Conservation (phyloP, 192 early-diverging fungal genomes). For the Thamnidium elegans region DNA sequence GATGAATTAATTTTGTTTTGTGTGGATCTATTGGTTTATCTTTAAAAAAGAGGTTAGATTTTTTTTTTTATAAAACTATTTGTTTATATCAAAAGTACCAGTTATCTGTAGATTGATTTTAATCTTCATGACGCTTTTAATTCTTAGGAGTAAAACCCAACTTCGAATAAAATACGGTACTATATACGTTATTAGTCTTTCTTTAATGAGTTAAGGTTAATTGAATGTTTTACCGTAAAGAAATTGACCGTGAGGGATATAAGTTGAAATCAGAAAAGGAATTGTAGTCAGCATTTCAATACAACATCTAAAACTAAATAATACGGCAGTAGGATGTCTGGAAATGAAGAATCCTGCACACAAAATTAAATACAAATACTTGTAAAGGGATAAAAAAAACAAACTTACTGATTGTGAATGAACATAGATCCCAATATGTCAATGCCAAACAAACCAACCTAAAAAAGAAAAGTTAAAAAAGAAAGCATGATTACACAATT, state of each 20-base stretch:
- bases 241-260: constrained; percentile 40
- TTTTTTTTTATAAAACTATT: too few relatives aligned
- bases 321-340: constrained; percentile 22
- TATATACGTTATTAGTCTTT: not conserved
- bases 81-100: constrained; percentile 22
- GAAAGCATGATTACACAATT: not conserved
- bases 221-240: constrained; percentile 33
- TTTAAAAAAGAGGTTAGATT: constrained; percentile 6
- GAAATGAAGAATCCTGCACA: constrained; percentile 13
- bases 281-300: constrained; percentile 49
- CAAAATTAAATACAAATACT: too few relatives aligned
- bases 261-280: constrained; percentile 49
- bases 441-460: constrained; percentile 24
- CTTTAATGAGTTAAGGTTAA: too few relatives aligned
- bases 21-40: constrained; percentile 49
- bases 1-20: constrained; percentile 48
- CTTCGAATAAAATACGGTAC: constrained; percentile 62
- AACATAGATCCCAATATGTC: constrained; percentile 27
- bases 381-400: too few relatives aligned
- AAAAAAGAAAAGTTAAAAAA: not conserved
- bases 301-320: constrained; percentile 43
- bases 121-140: constrained; percentile 54
- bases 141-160: constrained; percentile 48
- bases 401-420: constrained; percentile 27
- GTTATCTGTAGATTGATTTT: constrained; percentile 46